These are phyloP conservation scores for Scedosporium minutisporum DNA, from an alignment of 2,329 filamentous ascomycete genomes.

Conservation along the genomic window DNA sequence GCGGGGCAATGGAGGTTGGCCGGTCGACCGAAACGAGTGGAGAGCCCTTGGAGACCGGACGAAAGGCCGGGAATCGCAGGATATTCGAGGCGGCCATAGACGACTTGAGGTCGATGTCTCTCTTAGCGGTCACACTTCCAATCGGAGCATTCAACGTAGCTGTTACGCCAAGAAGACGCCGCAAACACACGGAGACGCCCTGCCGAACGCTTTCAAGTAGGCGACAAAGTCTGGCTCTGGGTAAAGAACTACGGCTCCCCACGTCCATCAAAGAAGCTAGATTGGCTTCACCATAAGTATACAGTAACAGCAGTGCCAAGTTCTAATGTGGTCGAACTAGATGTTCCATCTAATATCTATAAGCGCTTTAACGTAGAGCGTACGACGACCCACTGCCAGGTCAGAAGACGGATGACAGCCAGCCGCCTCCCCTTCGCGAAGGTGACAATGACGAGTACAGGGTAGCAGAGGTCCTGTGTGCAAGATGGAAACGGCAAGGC, in stretches of 20 bases:
- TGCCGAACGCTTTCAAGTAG: too few relatives aligned
- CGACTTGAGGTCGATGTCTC: background rate
- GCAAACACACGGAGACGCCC: too few relatives aligned
- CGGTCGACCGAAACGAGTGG: background rate
- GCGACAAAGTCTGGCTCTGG: too few relatives aligned
- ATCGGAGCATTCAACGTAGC: background rate
- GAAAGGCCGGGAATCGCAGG: background rate
- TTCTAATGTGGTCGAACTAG: background rate
- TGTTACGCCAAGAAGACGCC: too few relatives aligned
- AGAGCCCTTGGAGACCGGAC: background rate
- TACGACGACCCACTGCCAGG: background rate
- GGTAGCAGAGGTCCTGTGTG: background rate
- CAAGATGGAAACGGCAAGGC: background rate
- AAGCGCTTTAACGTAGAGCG: background rate
- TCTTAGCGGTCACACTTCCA: background rate
- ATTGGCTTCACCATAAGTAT: too few relatives aligned
- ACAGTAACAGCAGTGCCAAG: background rate
- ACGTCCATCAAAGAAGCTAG: too few relatives aligned
- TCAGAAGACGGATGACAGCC: background rate
- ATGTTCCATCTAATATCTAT: background rate
- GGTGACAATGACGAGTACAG: background rate
- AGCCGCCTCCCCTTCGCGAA: background rate
- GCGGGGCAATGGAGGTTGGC: background rate
- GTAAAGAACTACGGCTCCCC: too few relatives aligned
- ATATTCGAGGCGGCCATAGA: background rate